Percentiles rank a stretch among this genome's conserved stretches.
phyloP scores from a whole-genome alignment of 108 stramenopile genomes.

The Seminavis robusta region DNA sequence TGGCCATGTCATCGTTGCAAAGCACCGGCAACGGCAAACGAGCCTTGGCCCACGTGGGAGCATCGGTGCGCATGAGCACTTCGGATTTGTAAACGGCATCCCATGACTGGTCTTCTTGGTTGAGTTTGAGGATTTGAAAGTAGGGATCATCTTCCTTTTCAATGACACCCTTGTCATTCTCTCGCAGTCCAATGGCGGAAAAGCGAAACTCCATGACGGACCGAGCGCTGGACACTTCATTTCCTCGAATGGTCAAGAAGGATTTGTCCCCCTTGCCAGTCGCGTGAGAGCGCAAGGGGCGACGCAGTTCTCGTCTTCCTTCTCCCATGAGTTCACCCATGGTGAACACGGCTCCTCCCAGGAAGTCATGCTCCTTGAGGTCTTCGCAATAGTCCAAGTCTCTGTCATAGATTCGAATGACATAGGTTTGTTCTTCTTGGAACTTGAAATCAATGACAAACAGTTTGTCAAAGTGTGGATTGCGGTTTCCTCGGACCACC shows the following conservation, averaged over 20 bases:
- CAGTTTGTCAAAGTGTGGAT: conserved; percentile 39
- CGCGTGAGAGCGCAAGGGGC: conserved; percentile 39
- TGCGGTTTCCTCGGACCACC: conserved; percentile 28
- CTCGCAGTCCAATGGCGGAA: conserved; percentile 32
- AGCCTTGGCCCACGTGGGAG: conserved; percentile 47
- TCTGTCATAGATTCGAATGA: conserved; percentile 53
- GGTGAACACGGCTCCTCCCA: conserved; percentile 47
- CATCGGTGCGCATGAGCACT: conserved; percentile 33
- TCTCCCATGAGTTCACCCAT: conserved; percentile 57
- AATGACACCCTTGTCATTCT: not conserved
- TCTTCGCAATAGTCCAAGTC: conserved; percentile 44
- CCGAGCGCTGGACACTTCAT: conserved; percentile 35
- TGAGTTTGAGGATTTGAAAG: conserved; percentile 43
- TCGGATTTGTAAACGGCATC: conserved; percentile 57
- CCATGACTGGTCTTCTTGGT: conserved; percentile 58
- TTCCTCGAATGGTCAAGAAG: conserved; percentile 32
- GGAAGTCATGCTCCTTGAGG: conserved; percentile 55
- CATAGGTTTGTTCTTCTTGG: conserved; percentile 49
- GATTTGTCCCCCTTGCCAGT: conserved; percentile 19
- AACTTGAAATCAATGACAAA: conserved; percentile 53
- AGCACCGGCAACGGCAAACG: conserved; percentile 49
- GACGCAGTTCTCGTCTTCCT: too few species aligned
- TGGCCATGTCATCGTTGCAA: conserved; percentile 49
- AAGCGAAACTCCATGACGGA: conserved; percentile 50
- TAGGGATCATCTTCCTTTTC: conserved; percentile 22